Evolutionary conservation across 2,329 filamentous ascomycete species (phyloP).

Genomic region (Diaporthe sp.): DNA sequence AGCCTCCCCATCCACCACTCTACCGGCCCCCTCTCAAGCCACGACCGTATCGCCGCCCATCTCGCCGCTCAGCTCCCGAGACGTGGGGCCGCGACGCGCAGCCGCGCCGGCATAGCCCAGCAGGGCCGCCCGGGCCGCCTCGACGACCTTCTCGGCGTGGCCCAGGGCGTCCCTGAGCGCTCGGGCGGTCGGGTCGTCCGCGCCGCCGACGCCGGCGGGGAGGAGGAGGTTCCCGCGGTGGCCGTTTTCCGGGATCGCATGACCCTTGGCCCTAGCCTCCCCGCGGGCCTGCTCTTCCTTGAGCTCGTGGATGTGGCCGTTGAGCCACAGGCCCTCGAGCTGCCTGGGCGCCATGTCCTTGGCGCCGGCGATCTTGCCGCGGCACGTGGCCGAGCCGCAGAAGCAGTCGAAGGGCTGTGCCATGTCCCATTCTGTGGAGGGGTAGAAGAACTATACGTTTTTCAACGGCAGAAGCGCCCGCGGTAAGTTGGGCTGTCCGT

Average conservation of each 20-base stretch:
- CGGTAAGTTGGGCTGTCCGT: neutral
- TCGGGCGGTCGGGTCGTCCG: slow-evolving; percentile 56
- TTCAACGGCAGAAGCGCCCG: neutral
- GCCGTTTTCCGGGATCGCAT: neutral
- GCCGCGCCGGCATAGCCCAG: slow-evolving; percentile 53
- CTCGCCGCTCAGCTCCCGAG: slow-evolving; percentile 70
- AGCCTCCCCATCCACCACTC: neutral
- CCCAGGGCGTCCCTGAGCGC: slow-evolving; percentile 59
- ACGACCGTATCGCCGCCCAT: slow-evolving; percentile 71
- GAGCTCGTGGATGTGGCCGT: slow-evolving; percentile 71
- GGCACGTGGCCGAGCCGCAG: slow-evolving; percentile 70
- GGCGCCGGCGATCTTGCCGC: slow-evolving; percentile 74
- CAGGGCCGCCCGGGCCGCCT: slow-evolving; percentile 60
- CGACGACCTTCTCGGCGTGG: slow-evolving; percentile 63
- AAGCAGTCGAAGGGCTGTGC: slow-evolving; percentile 78
- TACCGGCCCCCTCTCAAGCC: neutral
- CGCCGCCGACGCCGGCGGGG: neutral
- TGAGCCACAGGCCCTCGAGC: slow-evolving; percentile 73
- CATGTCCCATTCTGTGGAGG: slow-evolving; percentile 82
- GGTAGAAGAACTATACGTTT: slow-evolving; percentile 75
- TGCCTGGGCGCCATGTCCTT: slow-evolving; percentile 68
- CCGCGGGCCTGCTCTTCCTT: slow-evolving; percentile 57
- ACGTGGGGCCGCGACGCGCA: slow-evolving; percentile 62
- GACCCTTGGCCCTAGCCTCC: neutral
- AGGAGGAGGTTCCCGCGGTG: neutral